Base-by-base conservation (phyloP, 1,284 basidiomycete species). In the Cystobasidium sp. region DNA sequence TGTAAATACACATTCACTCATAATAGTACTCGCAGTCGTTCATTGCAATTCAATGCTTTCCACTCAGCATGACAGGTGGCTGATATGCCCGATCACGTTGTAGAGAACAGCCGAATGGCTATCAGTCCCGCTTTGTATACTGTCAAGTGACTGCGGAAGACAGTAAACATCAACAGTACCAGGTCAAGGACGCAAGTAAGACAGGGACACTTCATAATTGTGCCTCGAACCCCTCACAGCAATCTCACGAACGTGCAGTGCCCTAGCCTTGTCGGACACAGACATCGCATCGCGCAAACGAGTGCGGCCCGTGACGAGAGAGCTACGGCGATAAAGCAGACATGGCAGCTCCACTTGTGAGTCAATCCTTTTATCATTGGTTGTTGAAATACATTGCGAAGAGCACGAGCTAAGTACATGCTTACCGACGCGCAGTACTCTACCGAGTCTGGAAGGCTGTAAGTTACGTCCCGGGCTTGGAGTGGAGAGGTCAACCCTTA, bases 391-490 rank as follows among this genome's bases (percentile, higher is more conserved):
- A 20, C 6, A 1, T 7, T 20, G 6, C 22, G 41, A 7, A n/a
- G 20, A n/a, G 46, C 16, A n/a, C 24, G 7, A 9, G n/a, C 43
- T 63, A 44, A 53, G 55, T 41, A 41, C 18, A 69, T 44, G n/a
- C 24, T 44, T n/a, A 53, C n/a, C 44, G 49, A n/a, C 31, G 1
- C 44, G 20, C 58, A 74, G 63, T 76, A 59, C 62, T 74, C 67
- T 20, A 75, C 68, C 9, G 70, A 73, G 41, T 62, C 56, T 12
- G 70, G 70, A 20, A 73, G 63, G 53, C 52, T 73, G 70, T 73
- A 37, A 59, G 70, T 59, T 37, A 2, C 31, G 7, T 55, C 56
- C 16, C 22, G n/a, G 20, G 9, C 64, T 37, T 24, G 4, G 47
- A 43, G 52, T 55, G 22, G 51, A 44, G 43, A 66, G 8, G 67